These are phyloP conservation scores for Cyberlindnera meyerae DNA, from an alignment of 805 yeast genomes.

Conservation along the genomic window DNA sequence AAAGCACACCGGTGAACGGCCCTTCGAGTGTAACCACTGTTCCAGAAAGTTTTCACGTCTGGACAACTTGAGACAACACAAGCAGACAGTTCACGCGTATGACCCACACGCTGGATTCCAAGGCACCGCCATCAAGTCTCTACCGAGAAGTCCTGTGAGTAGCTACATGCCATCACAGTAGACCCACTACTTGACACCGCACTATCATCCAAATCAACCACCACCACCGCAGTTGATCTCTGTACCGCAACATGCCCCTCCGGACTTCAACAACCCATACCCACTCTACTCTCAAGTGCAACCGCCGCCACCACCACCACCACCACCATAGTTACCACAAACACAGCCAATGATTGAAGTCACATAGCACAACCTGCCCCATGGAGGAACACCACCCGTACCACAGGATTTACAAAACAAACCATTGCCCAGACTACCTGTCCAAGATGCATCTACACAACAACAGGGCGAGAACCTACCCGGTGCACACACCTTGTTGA, in stretches of 20 bases:
- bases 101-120: conserved; percentile 9
- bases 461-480: conserved; percentile 9
- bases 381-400: no score
- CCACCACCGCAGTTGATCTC: no score
- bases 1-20: conserved; percentile 93
- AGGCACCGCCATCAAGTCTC: conserved; percentile 6
- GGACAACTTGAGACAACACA: conserved; percentile 88
- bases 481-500: conserved; percentile 15
- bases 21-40: conserved; percentile 83
- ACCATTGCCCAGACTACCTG: conserved; percentile 4
- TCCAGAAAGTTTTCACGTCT: conserved; percentile 73
- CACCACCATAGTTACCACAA: neutral
- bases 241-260: no score
- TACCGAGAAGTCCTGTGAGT: conserved; percentile 5
- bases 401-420: neutral
- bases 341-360: no score
- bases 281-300: neutral
- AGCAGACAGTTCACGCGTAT: conserved; percentile 71
- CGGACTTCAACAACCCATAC: neutral
- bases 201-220: neutral
- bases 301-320: conserved; percentile 8
- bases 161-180: conserved; percentile 2
- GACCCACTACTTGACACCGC: no score
- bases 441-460: conserved; percentile 3
- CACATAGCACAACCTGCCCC: conserved; percentile 4